Percentiles rank a stretch among this genome's conserved stretches.
Conservation (phyloP, 208 protist genomes). For the Crithidia sp. region DNA sequence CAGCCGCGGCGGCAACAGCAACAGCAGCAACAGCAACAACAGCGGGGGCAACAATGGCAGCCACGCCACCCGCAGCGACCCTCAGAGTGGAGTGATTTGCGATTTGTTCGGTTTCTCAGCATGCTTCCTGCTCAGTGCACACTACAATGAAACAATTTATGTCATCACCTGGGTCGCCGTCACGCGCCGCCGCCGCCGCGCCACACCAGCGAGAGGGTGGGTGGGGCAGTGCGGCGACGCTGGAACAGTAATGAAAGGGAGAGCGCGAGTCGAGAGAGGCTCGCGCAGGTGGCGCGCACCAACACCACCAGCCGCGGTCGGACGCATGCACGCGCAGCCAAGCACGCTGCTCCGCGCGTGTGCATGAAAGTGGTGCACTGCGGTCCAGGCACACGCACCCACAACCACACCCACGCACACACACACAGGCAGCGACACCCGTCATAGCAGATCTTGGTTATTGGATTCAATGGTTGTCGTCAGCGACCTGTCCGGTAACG, state of each 20-base stretch:
- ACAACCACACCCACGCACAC: too few species aligned
- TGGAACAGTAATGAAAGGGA: too few species aligned
- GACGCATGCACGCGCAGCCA: too few species aligned
- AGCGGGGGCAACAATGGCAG: background rate
- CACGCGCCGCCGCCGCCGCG: background rate
- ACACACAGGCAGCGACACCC: background rate
- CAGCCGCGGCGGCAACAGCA: background rate
- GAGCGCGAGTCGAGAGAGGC: too few species aligned
- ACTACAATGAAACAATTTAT: slow-evolving; percentile 34
- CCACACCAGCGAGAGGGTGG: background rate
- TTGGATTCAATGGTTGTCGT: slow-evolving; percentile 74
- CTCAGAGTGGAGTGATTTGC: slow-evolving; percentile 41
- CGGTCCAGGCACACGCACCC: too few species aligned
- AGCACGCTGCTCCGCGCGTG: too few species aligned
- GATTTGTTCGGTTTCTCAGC: slow-evolving; percentile 41
- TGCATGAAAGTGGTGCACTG: too few species aligned
- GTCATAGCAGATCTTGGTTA: slow-evolving; percentile 88
- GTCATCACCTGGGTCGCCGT: slow-evolving; percentile 17
- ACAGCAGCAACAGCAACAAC: background rate
- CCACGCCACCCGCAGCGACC: background rate
- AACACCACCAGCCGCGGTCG: too few species aligned
- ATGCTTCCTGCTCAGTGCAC: slow-evolving; percentile 33
- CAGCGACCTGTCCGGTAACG: slow-evolving; percentile 53
- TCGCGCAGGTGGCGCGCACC: too few species aligned
- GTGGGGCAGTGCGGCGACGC: too few species aligned